These are phyloP conservation scores for Ogataea pini DNA, from an alignment of 805 yeast species.

Conservation along the genomic window DNA sequence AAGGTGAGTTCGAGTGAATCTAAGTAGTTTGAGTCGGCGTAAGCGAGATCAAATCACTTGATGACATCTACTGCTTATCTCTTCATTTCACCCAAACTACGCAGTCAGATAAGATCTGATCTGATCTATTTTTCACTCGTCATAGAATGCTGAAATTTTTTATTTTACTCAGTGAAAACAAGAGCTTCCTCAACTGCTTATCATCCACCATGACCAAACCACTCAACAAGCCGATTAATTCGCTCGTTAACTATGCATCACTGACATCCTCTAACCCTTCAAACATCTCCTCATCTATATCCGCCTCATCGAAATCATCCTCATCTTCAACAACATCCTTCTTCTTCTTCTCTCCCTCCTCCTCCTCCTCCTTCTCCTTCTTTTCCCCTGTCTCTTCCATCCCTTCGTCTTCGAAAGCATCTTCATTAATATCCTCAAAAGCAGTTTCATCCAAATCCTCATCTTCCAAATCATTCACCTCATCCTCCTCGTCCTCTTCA, in stretches of 20 bases:
- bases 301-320: slow-evolving; percentile 35
- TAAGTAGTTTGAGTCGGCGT: too few species aligned
- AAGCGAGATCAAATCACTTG: too few species aligned
- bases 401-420: slow-evolving; percentile 16
- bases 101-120: too few species aligned
- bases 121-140: too few species aligned
- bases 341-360: not conserved
- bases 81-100: too few species aligned
- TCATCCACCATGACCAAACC: too few species aligned
- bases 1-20: too few species aligned
- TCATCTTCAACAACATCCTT: slow-evolving; percentile 24
- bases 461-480: slow-evolving; percentile 21
- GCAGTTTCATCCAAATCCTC: slow-evolving; percentile 18
- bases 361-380: not conserved
- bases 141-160: too few species aligned
- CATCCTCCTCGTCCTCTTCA: slow-evolving; percentile 36
- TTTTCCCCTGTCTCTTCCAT: not conserved
- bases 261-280: slow-evolving; percentile 29
- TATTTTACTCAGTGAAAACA: too few species aligned
- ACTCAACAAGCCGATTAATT: too few species aligned
- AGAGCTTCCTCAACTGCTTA: too few species aligned
- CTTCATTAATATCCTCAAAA: slow-evolving; percentile 15
- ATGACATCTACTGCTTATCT: too few species aligned
- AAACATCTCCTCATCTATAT: slow-evolving; percentile 33
- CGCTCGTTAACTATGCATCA: slow-evolving; percentile 8